These are phyloP conservation scores for Coemansia sp. DNA, from an alignment of 192 early-diverging fungal species.

Conservation along the genomic window DNA sequence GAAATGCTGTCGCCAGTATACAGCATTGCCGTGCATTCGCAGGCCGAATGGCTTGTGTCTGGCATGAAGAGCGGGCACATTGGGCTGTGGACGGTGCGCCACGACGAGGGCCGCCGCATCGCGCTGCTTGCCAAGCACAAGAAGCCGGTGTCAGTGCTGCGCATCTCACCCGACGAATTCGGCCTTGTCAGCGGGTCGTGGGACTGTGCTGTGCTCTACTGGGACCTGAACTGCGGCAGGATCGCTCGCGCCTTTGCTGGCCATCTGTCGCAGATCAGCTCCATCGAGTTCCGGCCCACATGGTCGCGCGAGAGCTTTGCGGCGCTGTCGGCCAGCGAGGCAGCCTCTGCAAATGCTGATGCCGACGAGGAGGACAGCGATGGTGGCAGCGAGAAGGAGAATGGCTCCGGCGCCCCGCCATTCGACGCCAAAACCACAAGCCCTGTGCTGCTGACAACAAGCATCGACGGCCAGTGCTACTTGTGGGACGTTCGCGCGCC, in stretches of 20 bases:
- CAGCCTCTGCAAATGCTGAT: neutral
- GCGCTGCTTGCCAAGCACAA: conserved; percentile 81
- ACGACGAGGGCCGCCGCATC: conserved; percentile 93
- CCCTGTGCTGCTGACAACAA: conserved; percentile 67
- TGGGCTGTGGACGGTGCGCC: conserved; percentile 84
- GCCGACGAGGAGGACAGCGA: neutral
- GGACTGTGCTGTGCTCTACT: conserved; percentile 78
- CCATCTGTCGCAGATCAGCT: conserved; percentile 83
- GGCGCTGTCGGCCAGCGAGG: neutral
- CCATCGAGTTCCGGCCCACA: conserved; percentile 69
- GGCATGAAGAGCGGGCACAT: conserved; percentile 82
- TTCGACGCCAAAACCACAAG: conserved; percentile 21
- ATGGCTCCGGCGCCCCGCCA: neutral
- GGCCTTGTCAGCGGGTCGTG: conserved; percentile 91
- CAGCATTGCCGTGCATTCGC: conserved; percentile 90
- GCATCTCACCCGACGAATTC: conserved; percentile 79
- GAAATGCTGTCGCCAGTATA: conserved; percentile 88
- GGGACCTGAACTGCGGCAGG: conserved; percentile 86
- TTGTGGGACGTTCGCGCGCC: conserved; percentile 76
- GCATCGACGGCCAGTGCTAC: conserved; percentile 73
- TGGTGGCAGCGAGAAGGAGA: neutral
- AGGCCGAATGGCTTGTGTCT: conserved; percentile 82
- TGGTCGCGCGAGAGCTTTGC: conserved; percentile 13
- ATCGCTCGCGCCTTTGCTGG: conserved; percentile 70
- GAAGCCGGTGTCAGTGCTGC: conserved; percentile 81